phyloP scores from a whole-genome alignment of 495 filamentous ascomycete genomes.

The Aspergillus conjunctus region DNA sequence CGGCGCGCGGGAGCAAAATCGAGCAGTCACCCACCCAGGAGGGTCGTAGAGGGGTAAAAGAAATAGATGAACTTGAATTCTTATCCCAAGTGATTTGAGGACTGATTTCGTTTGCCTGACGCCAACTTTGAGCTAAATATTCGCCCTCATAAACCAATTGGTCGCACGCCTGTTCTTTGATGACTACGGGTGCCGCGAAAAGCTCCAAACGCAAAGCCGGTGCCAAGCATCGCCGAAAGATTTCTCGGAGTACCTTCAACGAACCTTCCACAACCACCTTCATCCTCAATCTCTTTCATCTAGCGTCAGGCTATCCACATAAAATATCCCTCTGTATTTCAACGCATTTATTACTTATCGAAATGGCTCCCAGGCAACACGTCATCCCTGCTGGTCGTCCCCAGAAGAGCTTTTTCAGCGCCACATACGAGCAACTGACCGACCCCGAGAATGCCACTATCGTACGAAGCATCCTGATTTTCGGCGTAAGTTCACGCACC shows the following conservation, averaged over 20 bases:
- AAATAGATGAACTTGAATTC: not conserved
- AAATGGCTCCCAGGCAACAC: conserved; percentile 48
- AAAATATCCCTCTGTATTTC: not conserved
- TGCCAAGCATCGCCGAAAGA: conserved; percentile 47
- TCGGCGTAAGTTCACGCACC: conserved; percentile 60
- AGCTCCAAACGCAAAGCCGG: conserved; percentile 41
- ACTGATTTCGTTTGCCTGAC: not conserved
- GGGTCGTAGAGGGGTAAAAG: not conserved
- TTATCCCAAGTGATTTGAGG: not conserved
- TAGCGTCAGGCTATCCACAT: conserved; percentile 9
- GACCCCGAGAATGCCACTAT: conserved; percentile 74
- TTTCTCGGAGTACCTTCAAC: conserved; percentile 38
- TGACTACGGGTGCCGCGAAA: conserved; percentile 38
- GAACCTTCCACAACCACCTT: conserved; percentile 2
- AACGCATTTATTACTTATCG: conserved; percentile 20
- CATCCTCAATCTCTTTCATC: conserved; percentile 9
- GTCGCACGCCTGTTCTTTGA: conserved; percentile 33
- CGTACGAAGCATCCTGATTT: conserved; percentile 70
- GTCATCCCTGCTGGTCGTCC: conserved; percentile 36
- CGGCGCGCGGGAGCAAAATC: conserved; percentile 13
- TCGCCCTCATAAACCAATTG: conserved; percentile 17
- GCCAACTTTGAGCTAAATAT: not conserved
- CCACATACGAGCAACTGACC: conserved; percentile 64
- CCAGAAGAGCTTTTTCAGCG: conserved; percentile 53
- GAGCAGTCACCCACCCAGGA: conserved; percentile 13